A percentile compares a stretch with the other conserved stretches of the same genome.
phyloP scores from a whole-genome alignment of 352 stramenopile genomes.

The Pythium plurisporium region DNA sequence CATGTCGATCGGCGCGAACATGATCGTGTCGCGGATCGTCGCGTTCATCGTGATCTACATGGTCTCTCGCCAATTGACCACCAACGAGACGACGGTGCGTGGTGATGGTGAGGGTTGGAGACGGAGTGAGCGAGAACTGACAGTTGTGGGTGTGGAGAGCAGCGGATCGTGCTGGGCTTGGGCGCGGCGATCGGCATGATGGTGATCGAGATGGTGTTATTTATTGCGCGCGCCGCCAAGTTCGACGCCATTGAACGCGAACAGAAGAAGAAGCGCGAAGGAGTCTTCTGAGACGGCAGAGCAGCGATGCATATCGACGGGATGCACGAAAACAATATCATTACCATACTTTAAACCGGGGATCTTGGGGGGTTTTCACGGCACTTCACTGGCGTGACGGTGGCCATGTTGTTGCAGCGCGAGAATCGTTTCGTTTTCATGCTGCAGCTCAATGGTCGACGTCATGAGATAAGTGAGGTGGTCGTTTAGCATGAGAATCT shows the following conservation, averaged over 20 bases:
- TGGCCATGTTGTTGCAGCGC: conserved; percentile 11
- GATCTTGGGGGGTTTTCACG: neutral
- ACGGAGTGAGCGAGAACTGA: neutral
- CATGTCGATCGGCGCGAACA: conserved; percentile 80
- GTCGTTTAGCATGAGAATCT: conserved; percentile 82
- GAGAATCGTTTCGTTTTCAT: conserved; percentile 55
- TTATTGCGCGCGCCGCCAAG: conserved; percentile 72
- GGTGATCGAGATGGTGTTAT: conserved; percentile 86
- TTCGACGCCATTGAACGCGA: conserved; percentile 48
- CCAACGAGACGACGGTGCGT: conserved; percentile 72
- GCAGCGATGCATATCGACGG: neutral
- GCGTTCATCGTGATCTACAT: conserved; percentile 83
- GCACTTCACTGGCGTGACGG: neutral
- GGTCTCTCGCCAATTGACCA: conserved; percentile 50
- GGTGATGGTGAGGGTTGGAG: neutral
- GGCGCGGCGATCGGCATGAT: conserved; percentile 80
- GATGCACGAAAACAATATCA: neutral
- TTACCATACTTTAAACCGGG: neutral
- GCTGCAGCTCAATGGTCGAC: conserved; percentile 67
- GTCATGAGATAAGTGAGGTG: conserved; percentile 83
- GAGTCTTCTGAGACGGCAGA: conserved; percentile 9
- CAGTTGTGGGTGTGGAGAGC: neutral
- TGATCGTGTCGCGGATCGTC: conserved; percentile 77
- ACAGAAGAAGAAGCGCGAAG: conserved; percentile 16
- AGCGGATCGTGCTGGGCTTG: conserved; percentile 66